A percentile compares a stretch with the other conserved stretches of the same genome.
Conservation (phyloP, 2,329 filamentous ascomycete species). For the Claviceps sp. region DNA sequence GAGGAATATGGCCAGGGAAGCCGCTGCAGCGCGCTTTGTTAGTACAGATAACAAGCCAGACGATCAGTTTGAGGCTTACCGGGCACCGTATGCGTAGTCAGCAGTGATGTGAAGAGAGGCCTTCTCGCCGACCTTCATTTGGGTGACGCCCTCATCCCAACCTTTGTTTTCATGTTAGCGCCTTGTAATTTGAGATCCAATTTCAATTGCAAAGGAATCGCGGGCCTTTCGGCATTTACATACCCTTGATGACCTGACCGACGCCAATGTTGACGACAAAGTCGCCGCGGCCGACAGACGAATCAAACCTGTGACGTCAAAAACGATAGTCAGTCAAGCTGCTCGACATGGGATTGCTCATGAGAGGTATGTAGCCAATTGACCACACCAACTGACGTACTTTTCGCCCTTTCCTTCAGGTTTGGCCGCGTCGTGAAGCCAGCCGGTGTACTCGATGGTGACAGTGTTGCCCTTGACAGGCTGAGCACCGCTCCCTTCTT, state of each 20-base stretch:
- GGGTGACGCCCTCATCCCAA: slow-evolving; percentile 73
- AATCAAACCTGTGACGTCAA: slow-evolving; percentile 60
- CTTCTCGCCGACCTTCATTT: slow-evolving; percentile 88
- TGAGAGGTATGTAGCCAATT: neutral
- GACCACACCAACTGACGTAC: slow-evolving; percentile 35
- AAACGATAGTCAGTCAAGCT: neutral
- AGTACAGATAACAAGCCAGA: neutral
- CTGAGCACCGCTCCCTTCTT: slow-evolving; percentile 46
- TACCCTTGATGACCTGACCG: slow-evolving; percentile 79
- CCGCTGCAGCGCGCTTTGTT: slow-evolving; percentile 38
- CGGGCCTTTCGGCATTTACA: neutral
- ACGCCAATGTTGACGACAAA: slow-evolving; percentile 70
- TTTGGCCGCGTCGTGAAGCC: slow-evolving; percentile 53
- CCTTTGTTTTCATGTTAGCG: slow-evolving; percentile 29
- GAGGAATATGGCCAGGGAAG: slow-evolving; percentile 65
- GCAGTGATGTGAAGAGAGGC: slow-evolving; percentile 66
- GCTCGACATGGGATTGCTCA: neutral
- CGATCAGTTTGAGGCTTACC: slow-evolving; percentile 31
- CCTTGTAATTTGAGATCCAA: neutral
- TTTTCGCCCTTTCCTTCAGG: slow-evolving; percentile 53
- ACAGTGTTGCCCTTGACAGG: slow-evolving; percentile 60
- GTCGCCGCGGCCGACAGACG: slow-evolving; percentile 62
- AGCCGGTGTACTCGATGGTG: slow-evolving; percentile 85
- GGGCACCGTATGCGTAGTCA: slow-evolving; percentile 9
- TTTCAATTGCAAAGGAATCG: too few relatives aligned